Evolutionary conservation across 139 green algal genomes (phyloP).

Genomic region (Haematococcus sp.): DNA sequence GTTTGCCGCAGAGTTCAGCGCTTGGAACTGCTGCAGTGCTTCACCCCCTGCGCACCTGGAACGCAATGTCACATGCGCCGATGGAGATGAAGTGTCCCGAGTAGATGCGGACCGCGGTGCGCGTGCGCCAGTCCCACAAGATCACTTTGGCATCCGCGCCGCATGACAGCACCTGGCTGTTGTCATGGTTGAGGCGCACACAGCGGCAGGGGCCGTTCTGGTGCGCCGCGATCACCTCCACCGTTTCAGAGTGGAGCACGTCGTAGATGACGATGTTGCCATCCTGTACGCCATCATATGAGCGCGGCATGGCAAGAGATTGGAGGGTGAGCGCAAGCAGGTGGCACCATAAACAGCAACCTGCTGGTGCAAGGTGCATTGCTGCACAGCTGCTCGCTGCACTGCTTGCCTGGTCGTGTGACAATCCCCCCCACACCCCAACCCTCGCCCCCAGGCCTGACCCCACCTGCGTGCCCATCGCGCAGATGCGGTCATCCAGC

Average conservation of each 20-base stretch:
- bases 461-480: slow-evolving; percentile 46
- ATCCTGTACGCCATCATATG: slow-evolving; percentile 16
- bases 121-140: slow-evolving; percentile 47
- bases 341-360: neutral
- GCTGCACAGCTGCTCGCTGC: neutral
- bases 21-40: no score
- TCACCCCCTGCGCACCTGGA: no score
- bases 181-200: slow-evolving; percentile 35
- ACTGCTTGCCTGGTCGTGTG: no score
- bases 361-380: no score
- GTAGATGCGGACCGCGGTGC: slow-evolving; percentile 36
- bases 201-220: slow-evolving; percentile 50
- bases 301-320: neutral
- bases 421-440: no score
- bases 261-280: slow-evolving; percentile 47
- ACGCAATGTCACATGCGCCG: slow-evolving; percentile 34
- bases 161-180: slow-evolving; percentile 44
- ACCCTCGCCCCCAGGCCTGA: no score
- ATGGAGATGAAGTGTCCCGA: slow-evolving; percentile 51
- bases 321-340: neutral
- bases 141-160: slow-evolving; percentile 45
- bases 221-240: slow-evolving; percentile 42
- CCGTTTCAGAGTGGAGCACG: slow-evolving; percentile 41
- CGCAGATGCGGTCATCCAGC: slow-evolving; percentile 37
- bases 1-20: no score